A percentile compares a stretch with the other conserved stretches of the same genome.
These are phyloP conservation scores for Erodium texanum DNA, from an alignment of 441 rosid species.

Conservation along the genomic window DNA sequence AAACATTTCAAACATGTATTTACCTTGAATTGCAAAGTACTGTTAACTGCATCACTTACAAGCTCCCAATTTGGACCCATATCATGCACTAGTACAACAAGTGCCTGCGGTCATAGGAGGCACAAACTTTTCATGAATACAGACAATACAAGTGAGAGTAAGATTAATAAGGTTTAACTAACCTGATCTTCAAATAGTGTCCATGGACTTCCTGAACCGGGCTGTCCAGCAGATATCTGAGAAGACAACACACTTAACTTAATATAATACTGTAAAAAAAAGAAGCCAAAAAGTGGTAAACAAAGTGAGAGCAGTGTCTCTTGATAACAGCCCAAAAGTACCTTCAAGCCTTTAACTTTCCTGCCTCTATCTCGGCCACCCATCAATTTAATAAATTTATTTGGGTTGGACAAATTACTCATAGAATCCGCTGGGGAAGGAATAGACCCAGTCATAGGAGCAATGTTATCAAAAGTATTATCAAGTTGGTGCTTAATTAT, in stretches of 20 bases:
- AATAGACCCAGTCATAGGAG: slow-evolving; percentile 45
- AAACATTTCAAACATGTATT: slow-evolving; percentile 15
- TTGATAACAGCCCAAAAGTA: slow-evolving; percentile 23
- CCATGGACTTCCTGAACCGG: slow-evolving; percentile 86
- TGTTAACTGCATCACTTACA: slow-evolving; percentile 93
- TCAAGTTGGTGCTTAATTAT: slow-evolving; percentile 58
- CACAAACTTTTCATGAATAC: slow-evolving; percentile 16
- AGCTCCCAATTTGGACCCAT: slow-evolving; percentile 99
- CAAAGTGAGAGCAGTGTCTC: slow-evolving; percentile 12
- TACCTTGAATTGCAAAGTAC: slow-evolving; percentile 88
- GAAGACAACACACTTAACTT: slow-evolving; percentile 20
- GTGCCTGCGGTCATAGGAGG: slow-evolving; percentile 55
- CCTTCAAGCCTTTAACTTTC: slow-evolving; percentile 74
- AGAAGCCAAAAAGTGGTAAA: slow-evolving; percentile 12
- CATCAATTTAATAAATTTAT: slow-evolving; percentile 58
- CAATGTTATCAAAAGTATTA: slow-evolving; percentile 49
- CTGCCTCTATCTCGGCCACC: slow-evolving; percentile 68
- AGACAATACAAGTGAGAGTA: slow-evolving; percentile 9
- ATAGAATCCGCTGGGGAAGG: slow-evolving; percentile 86
- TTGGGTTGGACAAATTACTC: slow-evolving; percentile 92
- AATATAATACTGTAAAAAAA: slow-evolving; percentile 12
- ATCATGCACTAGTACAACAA: slow-evolving; percentile 97
- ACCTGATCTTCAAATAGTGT: slow-evolving; percentile 98
- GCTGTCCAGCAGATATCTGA: slow-evolving; percentile 73
- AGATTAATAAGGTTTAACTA: slow-evolving; percentile 15